Base-by-base conservation (phyloP, 805 yeast species). In the Saccharomycopsis guyanensis region DNA sequence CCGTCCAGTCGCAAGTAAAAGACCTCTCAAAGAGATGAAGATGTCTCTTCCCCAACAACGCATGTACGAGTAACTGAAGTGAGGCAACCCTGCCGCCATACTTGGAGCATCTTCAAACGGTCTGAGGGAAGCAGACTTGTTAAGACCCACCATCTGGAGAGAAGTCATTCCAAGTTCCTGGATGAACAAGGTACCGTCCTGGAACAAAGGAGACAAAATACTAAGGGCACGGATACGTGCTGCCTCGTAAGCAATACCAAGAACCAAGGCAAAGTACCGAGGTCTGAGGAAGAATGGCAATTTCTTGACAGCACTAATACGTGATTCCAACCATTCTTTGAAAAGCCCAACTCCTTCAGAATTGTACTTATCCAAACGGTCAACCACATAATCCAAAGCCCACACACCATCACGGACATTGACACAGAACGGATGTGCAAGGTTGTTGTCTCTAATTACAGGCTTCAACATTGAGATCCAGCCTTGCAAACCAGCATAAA, bases 1-100 rank as follows among this genome's bases (percentile, higher is more conserved):
- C 46, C 97, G 71, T 8, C 83, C 89, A 0, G 96, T 75, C 1
- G 84, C 80, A 20, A 88, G 66, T 46, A 88, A 65, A 41, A 91
- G 69, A 0, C 98, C 98, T 51, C 96, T 70, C 37, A 84, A 71
- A 0, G 96, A 75, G 39, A 91, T 82, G 60, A 93, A 93, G 0
- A 88, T 95, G 64, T 91, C 98, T 59, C 98, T 75, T 19, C 98
- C 98, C 98, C 98, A 91, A 61, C 96, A 87, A 62, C 98, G 74
- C 96, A 91, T 88, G 63, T 84, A 89, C 53, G 83, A 87, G 49
- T 74, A 75, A 59, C 93, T 81, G 66, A 91, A 91, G 64, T 88
- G 97, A 1, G 98, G 98, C 51, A 91, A 71, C 1, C 97, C 98
- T 1, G 98, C 98, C 13, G 97, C 96, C 76, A 91, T 70, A 36